Percentiles rank a stretch among this genome's conserved stretches.
Conservation (phyloP, 1,139 yeast genomes). For the Fermentozyma sake region DNA sequence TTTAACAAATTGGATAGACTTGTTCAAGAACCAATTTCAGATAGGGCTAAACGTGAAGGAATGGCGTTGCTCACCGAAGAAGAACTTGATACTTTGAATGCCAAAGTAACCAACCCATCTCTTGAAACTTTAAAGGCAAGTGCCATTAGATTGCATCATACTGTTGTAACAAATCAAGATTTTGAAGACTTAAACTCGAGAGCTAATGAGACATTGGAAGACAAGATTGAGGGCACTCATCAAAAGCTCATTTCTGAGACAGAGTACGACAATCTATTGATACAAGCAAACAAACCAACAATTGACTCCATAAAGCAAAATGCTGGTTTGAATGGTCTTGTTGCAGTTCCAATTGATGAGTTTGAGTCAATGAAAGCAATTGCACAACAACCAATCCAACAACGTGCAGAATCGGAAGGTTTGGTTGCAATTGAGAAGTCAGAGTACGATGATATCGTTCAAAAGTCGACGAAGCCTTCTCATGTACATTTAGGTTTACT, state of each 20-base stretch:
- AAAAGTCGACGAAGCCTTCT: slow-evolving; percentile 16
- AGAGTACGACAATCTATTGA: slow-evolving; percentile 31
- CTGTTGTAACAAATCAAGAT: neutral
- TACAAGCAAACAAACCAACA: slow-evolving; percentile 36
- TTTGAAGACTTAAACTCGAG: slow-evolving; percentile 10
- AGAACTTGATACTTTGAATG: slow-evolving; percentile 8
- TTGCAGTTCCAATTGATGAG: slow-evolving; percentile 25
- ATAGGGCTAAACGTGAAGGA: slow-evolving; percentile 12
- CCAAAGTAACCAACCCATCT: slow-evolving; percentile 5
- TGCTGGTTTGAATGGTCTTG: slow-evolving; percentile 28
- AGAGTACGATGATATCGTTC: slow-evolving; percentile 8
- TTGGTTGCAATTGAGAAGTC: slow-evolving; percentile 7
- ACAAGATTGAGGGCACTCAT: slow-evolving; percentile 20
- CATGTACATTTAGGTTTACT: slow-evolving; percentile 14
- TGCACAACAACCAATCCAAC: slow-evolving; percentile 5
- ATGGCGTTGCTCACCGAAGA: slow-evolving; percentile 7
- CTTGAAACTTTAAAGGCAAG: slow-evolving; percentile 5
- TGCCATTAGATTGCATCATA: slow-evolving; percentile 2
- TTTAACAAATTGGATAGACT: slow-evolving; percentile 7
- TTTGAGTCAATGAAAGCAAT: slow-evolving; percentile 13
- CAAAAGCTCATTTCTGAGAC: slow-evolving; percentile 17
- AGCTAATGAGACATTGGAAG: slow-evolving; percentile 16
- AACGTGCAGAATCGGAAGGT: slow-evolving; percentile 12
- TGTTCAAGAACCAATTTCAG: slow-evolving; percentile 12
- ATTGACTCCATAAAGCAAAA: slow-evolving; percentile 23